Conservation (phyloP, 352 stramenopile species). For the Phytophthora pinifolia region DNA sequence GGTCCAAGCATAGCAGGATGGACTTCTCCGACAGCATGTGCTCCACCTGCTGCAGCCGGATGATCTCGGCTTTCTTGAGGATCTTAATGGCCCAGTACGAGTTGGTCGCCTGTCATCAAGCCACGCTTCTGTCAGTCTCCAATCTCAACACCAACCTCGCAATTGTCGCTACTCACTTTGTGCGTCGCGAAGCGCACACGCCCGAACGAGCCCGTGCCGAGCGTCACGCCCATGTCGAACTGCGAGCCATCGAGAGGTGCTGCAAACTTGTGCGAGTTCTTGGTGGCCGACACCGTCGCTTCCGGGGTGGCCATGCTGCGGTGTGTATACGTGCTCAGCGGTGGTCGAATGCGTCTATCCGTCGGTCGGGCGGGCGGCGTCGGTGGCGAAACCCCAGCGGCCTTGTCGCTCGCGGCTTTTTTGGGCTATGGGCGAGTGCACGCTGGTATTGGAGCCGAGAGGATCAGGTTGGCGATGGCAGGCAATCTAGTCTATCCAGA, state of each 20-base stretch:
- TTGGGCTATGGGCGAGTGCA: slow-evolving; percentile 32
- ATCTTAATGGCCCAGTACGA: slow-evolving; percentile 98
- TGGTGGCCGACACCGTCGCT: slow-evolving; percentile 22
- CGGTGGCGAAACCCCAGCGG: slow-evolving; percentile 28
- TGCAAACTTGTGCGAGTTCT: slow-evolving; percentile 59
- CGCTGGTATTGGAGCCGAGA: slow-evolving; percentile 9
- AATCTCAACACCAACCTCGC: neutral
- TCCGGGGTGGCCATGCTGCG: slow-evolving; percentile 27
- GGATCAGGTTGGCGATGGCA: slow-evolving; percentile 17
- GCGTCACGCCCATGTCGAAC: slow-evolving; percentile 95
- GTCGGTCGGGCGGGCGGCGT: slow-evolving; percentile 5
- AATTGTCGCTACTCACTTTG: slow-evolving; percentile 60
- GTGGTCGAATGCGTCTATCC: slow-evolving; percentile 31
- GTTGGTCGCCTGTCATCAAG: slow-evolving; percentile 61
- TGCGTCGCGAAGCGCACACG: slow-evolving; percentile 96
- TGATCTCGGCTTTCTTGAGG: slow-evolving; percentile 96
- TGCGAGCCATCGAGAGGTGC: slow-evolving; percentile 76
- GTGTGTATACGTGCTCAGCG: slow-evolving; percentile 14
- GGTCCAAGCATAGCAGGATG: slow-evolving; percentile 91
- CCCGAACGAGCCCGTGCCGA: slow-evolving; percentile 97
- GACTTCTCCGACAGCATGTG: slow-evolving; percentile 97
- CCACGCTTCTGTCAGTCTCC: neutral
- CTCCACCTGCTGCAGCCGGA: slow-evolving; percentile 95
- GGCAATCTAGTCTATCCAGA: slow-evolving; percentile 6
- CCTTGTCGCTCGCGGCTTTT: slow-evolving; percentile 31